These are phyloP conservation scores for Gymnopilus dilepis DNA, from an alignment of 768 basidiomycete genomes.

Conservation along the genomic window DNA sequence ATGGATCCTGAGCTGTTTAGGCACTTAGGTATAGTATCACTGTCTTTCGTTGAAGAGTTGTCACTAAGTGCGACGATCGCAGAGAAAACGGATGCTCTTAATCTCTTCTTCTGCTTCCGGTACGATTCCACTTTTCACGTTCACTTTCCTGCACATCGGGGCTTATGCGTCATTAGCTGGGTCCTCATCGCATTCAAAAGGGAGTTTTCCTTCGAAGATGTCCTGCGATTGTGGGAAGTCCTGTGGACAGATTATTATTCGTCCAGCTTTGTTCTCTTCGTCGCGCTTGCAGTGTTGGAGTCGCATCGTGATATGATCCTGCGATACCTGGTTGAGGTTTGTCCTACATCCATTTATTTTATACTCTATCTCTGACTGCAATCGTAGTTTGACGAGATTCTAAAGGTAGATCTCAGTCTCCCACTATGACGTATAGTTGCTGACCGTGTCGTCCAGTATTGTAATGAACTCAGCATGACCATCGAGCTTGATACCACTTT, in stretches of 20 bases:
- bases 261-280: slow-evolving; percentile 86
- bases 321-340: slow-evolving; percentile 91
- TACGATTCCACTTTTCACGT: slow-evolving; percentile 39
- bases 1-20: slow-evolving; percentile 97
- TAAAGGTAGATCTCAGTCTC: slow-evolving; percentile 52
- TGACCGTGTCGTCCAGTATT: slow-evolving; percentile 58
- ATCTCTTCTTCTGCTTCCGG: slow-evolving; percentile 98
- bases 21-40: slow-evolving; percentile 68
- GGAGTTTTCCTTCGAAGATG: slow-evolving; percentile 92
- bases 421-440: background rate
- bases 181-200: slow-evolving; percentile 94
- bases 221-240: slow-evolving; percentile 92
- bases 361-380: background rate
- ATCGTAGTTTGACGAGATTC: slow-evolving; percentile 76
- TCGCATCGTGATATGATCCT: slow-evolving; percentile 95
- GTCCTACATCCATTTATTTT: slow-evolving; percentile 8
- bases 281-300: slow-evolving; percentile 93
- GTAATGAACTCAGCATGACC: slow-evolving; percentile 94
- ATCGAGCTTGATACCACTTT: slow-evolving; percentile 97
- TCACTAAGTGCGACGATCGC: slow-evolving; percentile 2
- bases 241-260: slow-evolving; percentile 93
- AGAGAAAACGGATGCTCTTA: slow-evolving; percentile 90
- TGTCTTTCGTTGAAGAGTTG: background rate
- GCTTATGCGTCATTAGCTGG: slow-evolving; percentile 59
- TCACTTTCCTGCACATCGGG: background rate